Percentiles rank a stretch among this genome's conserved stretches.
phyloP scores from a whole-genome alignment of 306 rosid genomes.

The Malus orientalis region DNA sequence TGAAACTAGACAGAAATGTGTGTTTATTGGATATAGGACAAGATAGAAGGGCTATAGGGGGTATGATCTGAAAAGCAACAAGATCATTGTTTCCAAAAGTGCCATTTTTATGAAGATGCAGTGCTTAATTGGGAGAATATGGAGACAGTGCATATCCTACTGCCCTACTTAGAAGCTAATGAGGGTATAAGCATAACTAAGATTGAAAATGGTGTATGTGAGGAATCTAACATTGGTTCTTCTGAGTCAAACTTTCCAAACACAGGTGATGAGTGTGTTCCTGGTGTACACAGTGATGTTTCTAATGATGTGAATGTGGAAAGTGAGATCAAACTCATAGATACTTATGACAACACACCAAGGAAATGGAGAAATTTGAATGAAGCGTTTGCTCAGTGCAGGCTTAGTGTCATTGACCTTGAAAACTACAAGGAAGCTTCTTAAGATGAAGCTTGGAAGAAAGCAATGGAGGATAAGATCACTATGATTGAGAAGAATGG shows the following conservation, averaged over 20 bases:
- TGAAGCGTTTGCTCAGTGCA: background rate
- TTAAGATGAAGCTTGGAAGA: background rate
- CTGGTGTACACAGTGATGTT: too few relatives aligned
- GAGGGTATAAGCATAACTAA: background rate
- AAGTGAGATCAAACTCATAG: background rate
- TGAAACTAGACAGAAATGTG: fast-evolving
- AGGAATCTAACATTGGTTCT: background rate
- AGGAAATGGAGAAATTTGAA: background rate
- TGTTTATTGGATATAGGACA: background rate
- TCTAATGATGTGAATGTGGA: too few relatives aligned
- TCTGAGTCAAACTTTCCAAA: fast-evolving
- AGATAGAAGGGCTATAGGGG: too few relatives aligned
- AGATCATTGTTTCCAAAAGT: background rate
- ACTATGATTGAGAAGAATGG: background rate
- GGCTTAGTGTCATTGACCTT: background rate
- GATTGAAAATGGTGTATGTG: background rate
- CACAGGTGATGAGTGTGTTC: fast-evolving
- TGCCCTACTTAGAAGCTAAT: background rate
- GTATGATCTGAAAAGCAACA: background rate
- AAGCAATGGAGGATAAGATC: background rate
- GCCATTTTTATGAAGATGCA: background rate
- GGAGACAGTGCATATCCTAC: background rate
- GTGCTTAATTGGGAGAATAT: background rate
- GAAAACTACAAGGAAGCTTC: background rate
- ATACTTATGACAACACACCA: background rate